phyloP scores from a whole-genome alignment of 129 eudicot species.

The Centaurea solstitialis region DNA sequence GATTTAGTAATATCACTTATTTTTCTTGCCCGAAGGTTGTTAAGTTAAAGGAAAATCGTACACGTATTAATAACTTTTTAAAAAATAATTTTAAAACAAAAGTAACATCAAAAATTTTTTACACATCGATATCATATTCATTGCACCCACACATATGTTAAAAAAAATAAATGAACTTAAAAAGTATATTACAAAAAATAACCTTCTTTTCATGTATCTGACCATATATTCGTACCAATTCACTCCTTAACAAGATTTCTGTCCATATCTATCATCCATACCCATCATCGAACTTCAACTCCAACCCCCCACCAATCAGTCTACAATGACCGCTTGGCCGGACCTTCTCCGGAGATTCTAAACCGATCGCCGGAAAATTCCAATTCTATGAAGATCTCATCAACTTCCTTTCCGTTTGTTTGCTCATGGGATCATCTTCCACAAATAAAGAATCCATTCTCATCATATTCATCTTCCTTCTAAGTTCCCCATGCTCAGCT shows the following conservation, averaged over 20 bases:
- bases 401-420: conserved; percentile 31
- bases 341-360: conserved; percentile 32
- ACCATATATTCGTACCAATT: conserved; percentile 13
- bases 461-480: conserved; percentile 34
- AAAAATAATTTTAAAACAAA: too few species aligned
- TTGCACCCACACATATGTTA: too few species aligned
- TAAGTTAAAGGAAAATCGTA: too few species aligned
- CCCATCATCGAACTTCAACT: background rate
- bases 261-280: background rate
- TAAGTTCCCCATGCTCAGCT: conserved; percentile 24
- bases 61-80: too few species aligned
- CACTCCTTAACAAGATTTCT: background rate
- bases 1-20: too few species aligned
- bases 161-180: too few species aligned
- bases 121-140: too few species aligned
- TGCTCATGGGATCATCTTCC: conserved; percentile 26
- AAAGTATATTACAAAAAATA: background rate
- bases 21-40: too few species aligned
- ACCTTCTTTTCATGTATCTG: background rate
- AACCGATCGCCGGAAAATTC: conserved; percentile 13
- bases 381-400: conserved; percentile 28
- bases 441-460: background rate
- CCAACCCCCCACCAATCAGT: background rate
- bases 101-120: too few species aligned
- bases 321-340: conserved; percentile 23